phyloP scores from a whole-genome alignment of 805 yeast genomes.

The Priceomyces castillae region DNA sequence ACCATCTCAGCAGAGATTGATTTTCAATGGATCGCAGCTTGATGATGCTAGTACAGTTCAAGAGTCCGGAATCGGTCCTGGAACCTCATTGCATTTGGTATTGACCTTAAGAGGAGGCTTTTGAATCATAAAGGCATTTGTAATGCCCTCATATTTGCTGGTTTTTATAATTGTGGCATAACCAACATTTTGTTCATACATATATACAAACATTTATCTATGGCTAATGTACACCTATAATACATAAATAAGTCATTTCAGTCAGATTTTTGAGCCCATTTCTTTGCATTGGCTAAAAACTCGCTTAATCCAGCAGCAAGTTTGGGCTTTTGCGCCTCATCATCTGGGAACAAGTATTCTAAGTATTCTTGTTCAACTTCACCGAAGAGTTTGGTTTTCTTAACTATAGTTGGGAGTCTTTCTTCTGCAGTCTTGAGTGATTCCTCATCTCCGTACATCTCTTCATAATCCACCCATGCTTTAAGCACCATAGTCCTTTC shows the following conservation, averaged over 20 bases:
- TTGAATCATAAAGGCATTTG: conserved; percentile 1
- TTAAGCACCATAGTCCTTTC: conserved; percentile 55
- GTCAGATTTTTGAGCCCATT: conserved; percentile 14
- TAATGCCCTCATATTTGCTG: background rate
- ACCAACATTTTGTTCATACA: background rate
- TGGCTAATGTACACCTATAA: background rate
- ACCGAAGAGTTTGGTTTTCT: conserved; percentile 40
- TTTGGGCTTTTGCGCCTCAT: conserved; percentile 27
- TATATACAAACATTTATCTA: background rate
- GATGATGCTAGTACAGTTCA: conserved; percentile 76
- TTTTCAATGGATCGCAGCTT: conserved; percentile 89
- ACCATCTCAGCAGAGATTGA: conserved; percentile 90
- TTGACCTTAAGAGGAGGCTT: conserved; percentile 88
- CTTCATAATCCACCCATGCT: conserved; percentile 64
- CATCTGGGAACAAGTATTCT: conserved; percentile 70
- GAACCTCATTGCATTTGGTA: conserved; percentile 85
- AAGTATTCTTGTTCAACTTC: conserved; percentile 53
- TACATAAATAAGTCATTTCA: background rate
- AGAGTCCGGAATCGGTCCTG: conserved; percentile 75
- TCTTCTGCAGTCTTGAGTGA: conserved; percentile 33
- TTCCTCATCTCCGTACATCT: conserved; percentile 51
- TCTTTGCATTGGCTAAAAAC: conserved; percentile 43
- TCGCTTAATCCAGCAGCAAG: conserved; percentile 25
- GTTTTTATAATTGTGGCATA: background rate
- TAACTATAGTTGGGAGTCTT: conserved; percentile 55